Evolutionary conservation across 2,329 filamentous ascomycete genomes (phyloP), one percentile per base, ranked within the genome.

Genomic region (Falciphora oryzae): DNA sequence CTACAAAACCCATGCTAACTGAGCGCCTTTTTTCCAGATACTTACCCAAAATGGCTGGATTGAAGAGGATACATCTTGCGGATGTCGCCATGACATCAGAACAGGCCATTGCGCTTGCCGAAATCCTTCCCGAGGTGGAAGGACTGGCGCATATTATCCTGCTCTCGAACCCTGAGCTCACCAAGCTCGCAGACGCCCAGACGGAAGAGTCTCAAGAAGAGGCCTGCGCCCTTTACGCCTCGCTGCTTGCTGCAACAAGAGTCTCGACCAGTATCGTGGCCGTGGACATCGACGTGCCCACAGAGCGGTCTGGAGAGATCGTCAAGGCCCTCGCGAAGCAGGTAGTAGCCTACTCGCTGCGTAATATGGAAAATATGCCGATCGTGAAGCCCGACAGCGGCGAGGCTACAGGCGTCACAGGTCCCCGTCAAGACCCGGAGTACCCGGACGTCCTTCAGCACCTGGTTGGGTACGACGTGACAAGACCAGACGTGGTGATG

Each of bases 311-410:
- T n/a, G 92, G 90, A 64, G 95, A 97, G 74, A 86, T 97, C 29
- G 91, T 97, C 71, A 96, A 93, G 75, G 93, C 93, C 3, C 83
- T 97, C 70, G 93, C 93, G 0, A 96, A 94, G 72, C 93, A 97
- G 75, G 90, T 97, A n/a, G 89, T 97, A 58, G 94, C 92, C 0
- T 97, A 97, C 75, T 97, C 91, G 67, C 82, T 99, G 67, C 87
- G 91, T 65, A 99, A 99, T 71, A 89, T 99, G 81, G 92, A 97
- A 74, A 85, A 85, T 13, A 85, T 90, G 22, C 88, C 91, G 14
- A 86, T 92, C 65, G 78, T 78, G 67, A 74, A 81, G 50, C 58
- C 61, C 14, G 44, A 53, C 13, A 2, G 14, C 4, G 25, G 7
- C 18, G 50, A 62, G 10, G 64, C 64, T 8, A 29, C 38, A 61